Base-by-base conservation (phyloP, 2,329 filamentous ascomycete species). In the Septoria petroselini region DNA sequence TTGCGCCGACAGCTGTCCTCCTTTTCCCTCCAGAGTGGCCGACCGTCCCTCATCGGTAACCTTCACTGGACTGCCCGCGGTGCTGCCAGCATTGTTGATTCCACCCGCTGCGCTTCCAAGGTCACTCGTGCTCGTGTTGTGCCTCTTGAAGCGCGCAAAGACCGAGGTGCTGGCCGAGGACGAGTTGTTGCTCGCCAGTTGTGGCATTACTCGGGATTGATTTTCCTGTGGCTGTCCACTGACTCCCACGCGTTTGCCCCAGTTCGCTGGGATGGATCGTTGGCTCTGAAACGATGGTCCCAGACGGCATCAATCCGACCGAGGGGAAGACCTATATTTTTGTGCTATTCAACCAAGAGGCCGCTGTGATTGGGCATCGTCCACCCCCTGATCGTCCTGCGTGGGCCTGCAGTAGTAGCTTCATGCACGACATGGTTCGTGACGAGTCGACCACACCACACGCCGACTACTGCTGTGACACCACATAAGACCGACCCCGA, bases 61-160 rank as follows among this genome's bases (percentile, higher is more conserved):
- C 23, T 27, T 27, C 23, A 27, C 23, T 27, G 23, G 23, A 27
- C 23, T 27, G 23, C 23, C 25, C 11, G 18, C 25, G 35, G 15
- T 37, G 34, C 34, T 31, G 23, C 27, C 35, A 23, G 35, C 43
- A 47, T 39, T 19, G 9, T 11, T 18, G n/a, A n/a, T n/a, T n/a
- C n/a, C n/a, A n/a, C n/a, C n/a, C n/a, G n/a, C n/a, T 18, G 5
- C 17, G 11, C 17, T 19, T 38, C 17, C 15, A 38, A 14, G 29
- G 19, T 33, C 15, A 11, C 31, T 21, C 14, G 9, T 12, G 35
- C 35, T 18, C 7, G 35, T 47, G 25, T 47, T 35, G 19, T 39
- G 34, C 27, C 43, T 39, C 12, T 31, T 30, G 43, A 47, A 47
- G 35, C 43, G 43, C 43, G 43, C 34, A 40, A 47, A 47, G 34